Percentiles rank a stretch among this genome's conserved stretches.
phyloP scores from a whole-genome alignment of 306 rosid genomes.

The Trichosanthes truncata region DNA sequence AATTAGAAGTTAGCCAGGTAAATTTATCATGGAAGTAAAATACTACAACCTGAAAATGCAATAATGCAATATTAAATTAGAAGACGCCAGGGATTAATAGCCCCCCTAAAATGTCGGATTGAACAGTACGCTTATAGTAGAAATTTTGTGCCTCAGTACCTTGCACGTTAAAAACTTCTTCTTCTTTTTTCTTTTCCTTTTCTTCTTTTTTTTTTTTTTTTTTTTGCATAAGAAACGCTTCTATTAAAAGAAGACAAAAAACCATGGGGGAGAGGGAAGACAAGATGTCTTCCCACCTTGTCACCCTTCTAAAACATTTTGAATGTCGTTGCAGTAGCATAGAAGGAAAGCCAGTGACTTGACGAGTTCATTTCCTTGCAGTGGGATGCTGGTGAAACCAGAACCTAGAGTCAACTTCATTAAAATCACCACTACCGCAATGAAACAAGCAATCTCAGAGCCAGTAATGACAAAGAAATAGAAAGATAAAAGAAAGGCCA shows the following conservation, averaged over 20 bases:
- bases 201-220: too few species aligned
- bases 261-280: background rate
- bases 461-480: background rate
- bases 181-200: too few species aligned
- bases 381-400: constrained; percentile 3
- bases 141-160: background rate
- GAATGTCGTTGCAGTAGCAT: background rate
- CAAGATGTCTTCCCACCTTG: background rate
- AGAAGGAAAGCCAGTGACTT: background rate
- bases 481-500: background rate
- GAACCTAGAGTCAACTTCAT: background rate
- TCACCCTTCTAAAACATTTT: background rate
- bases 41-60: constrained; percentile 68
- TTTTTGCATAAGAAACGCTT: background rate
- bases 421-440: background rate
- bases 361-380: background rate
- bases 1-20: constrained; percentile 33
- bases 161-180: background rate
- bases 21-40: constrained; percentile 80
- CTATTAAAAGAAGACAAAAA: background rate
- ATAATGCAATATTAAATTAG: constrained; percentile 12
- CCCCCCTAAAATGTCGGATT: background rate
- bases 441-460: background rate
- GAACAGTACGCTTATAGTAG: background rate
- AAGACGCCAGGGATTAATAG: background rate